Percentiles rank a stretch among this genome's conserved stretches.
Conservation (phyloP, 768 basidiomycete genomes). For the Pleurotus salmoneostramineus region DNA sequence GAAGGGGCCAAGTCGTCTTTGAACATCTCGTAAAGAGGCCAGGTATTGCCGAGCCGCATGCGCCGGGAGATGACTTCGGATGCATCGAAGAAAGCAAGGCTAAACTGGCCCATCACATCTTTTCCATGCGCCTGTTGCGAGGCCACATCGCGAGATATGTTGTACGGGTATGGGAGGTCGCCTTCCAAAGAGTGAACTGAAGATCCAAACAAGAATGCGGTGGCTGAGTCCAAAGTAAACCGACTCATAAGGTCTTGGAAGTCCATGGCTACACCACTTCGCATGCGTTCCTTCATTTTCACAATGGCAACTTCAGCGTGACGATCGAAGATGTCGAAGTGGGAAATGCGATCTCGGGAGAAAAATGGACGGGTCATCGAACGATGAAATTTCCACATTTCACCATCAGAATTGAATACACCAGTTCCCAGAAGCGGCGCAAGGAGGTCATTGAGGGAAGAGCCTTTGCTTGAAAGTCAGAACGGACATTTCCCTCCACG, state of each 20-base stretch:
- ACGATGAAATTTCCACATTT: slow-evolving; percentile 52
- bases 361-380: slow-evolving; percentile 51
- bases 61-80: slow-evolving; percentile 25
- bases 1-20: slow-evolving; percentile 22
- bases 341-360: slow-evolving; percentile 28
- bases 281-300: slow-evolving; percentile 24
- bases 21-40: slow-evolving; percentile 37
- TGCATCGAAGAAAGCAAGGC: slow-evolving; percentile 27
- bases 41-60: slow-evolving; percentile 23
- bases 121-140: not conserved
- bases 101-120: slow-evolving; percentile 17
- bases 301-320: slow-evolving; percentile 32
- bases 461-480: not conserved
- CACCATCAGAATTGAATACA: slow-evolving; percentile 56
- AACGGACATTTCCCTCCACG: not conserved
- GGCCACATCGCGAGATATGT: slow-evolving; percentile 8
- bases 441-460: not conserved
- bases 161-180: slow-evolving; percentile 32
- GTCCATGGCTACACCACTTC: slow-evolving; percentile 29
- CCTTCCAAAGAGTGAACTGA: slow-evolving; percentile 34
- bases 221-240: slow-evolving; percentile 50
- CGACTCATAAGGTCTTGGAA: slow-evolving; percentile 42
- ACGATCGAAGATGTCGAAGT: slow-evolving; percentile 36
- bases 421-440: slow-evolving; percentile 26
- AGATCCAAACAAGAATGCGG: slow-evolving; percentile 48